phyloP scores from a whole-genome alignment of 2,329 filamentous ascomycete species.

The Acarospora socialis region DNA sequence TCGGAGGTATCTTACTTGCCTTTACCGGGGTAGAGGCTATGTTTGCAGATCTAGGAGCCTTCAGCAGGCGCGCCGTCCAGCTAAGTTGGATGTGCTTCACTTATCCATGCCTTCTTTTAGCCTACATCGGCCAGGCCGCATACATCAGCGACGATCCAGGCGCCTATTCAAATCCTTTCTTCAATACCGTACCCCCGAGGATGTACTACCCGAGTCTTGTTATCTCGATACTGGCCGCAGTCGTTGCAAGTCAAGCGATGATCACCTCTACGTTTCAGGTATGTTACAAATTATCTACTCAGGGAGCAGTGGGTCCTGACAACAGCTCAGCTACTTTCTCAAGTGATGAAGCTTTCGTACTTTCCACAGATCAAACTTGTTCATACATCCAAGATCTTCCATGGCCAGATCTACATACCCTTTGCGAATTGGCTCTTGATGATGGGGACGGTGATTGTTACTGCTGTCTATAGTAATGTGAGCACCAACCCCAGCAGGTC shows the following conservation, averaged over 20 bases:
- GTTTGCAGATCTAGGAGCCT: slow-evolving; percentile 66
- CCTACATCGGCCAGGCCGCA: slow-evolving; percentile 60
- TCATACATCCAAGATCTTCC: slow-evolving; percentile 55
- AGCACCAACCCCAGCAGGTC: slow-evolving; percentile 14
- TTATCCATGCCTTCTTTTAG: slow-evolving; percentile 47
- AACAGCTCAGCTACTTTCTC: slow-evolving; percentile 38
- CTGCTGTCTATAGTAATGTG: slow-evolving; percentile 57
- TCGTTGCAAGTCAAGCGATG: slow-evolving; percentile 66
- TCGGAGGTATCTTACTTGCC: slow-evolving; percentile 56
- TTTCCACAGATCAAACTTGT: slow-evolving; percentile 63
- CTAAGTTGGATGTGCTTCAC: slow-evolving; percentile 56
- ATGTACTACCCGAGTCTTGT: slow-evolving; percentile 55
- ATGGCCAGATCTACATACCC: slow-evolving; percentile 65
- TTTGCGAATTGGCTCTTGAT: slow-evolving; percentile 65
- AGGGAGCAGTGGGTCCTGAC: not conserved
- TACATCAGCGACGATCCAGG: slow-evolving; percentile 47
- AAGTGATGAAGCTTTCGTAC: slow-evolving; percentile 60
- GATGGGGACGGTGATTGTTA: slow-evolving; percentile 60
- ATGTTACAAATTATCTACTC: slow-evolving; percentile 7
- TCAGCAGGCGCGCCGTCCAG: slow-evolving; percentile 52
- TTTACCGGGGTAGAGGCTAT: slow-evolving; percentile 70
- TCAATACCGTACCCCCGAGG: slow-evolving; percentile 52
- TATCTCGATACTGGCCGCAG: slow-evolving; percentile 53
- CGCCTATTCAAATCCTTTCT: slow-evolving; percentile 60
- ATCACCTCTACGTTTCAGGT: slow-evolving; percentile 62